phyloP scores from a whole-genome alignment of 176 grass and related monocot species.

The Aechmea fasciata region DNA sequence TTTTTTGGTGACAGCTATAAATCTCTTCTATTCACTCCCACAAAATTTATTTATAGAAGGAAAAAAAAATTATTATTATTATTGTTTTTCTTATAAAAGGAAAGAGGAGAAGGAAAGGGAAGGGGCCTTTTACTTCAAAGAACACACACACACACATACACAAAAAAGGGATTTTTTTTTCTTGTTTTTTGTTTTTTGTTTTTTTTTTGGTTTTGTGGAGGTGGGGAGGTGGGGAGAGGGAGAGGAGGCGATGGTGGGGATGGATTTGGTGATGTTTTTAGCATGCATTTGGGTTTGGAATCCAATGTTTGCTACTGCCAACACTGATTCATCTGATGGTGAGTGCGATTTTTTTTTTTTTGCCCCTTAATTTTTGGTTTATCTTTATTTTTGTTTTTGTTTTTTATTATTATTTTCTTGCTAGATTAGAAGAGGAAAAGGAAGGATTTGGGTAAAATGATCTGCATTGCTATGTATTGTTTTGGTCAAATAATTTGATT shows the following conservation, averaged over 20 bases:
- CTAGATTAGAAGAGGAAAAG: slow-evolving; percentile 1
- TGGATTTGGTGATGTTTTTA: slow-evolving; percentile 14
- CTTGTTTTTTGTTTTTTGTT: too few species aligned
- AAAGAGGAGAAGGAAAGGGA: too few species aligned
- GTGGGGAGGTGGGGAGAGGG: slow-evolving; percentile 9
- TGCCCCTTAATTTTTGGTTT: slow-evolving; percentile 3
- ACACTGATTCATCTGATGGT: slow-evolving; percentile 36
- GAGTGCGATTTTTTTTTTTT: slow-evolving; percentile 10
- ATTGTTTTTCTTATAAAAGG: too few species aligned
- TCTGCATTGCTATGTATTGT: background rate
- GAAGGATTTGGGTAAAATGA: background rate
- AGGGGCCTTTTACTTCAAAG: too few species aligned
- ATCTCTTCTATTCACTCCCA: too few species aligned
- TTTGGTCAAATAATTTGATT: background rate
- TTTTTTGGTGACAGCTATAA: too few species aligned
- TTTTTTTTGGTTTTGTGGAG: background rate
- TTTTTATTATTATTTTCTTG: slow-evolving; percentile 6
- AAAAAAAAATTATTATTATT: too few species aligned
- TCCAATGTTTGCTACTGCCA: slow-evolving; percentile 25
- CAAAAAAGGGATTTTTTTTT: too few species aligned
- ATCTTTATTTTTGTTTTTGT: slow-evolving; percentile 9
- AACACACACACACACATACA: too few species aligned
- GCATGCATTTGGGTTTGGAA: slow-evolving; percentile 30
- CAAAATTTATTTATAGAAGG: too few species aligned
- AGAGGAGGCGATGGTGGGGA: slow-evolving; percentile 7